Conservation (phyloP, 192 early-diverging fungal species). For the Gigaspora rosea region DNA sequence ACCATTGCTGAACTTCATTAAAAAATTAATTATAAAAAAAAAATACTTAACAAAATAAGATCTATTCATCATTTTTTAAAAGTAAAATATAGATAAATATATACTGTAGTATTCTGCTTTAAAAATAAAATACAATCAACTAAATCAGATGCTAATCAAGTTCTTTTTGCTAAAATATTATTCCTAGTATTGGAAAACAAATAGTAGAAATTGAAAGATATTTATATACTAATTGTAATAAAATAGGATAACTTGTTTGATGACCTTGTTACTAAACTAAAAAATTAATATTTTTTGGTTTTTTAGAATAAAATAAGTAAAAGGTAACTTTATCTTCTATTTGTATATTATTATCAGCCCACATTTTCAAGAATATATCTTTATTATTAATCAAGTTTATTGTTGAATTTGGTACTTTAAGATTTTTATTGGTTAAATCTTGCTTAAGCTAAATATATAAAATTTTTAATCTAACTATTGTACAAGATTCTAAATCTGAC, state of each 20-base stretch:
- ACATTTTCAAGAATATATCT: background rate
- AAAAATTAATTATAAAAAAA: too few species aligned
- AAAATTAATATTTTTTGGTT: slow-evolving; percentile 1
- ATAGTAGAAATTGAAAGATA: slow-evolving; percentile 31
- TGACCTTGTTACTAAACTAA: slow-evolving; percentile 29
- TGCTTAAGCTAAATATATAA: background rate
- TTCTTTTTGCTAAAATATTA: slow-evolving; percentile 12
- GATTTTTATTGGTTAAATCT: background rate
- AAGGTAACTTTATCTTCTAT: background rate
- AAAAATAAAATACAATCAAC: slow-evolving; percentile 25
- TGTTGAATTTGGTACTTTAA: background rate
- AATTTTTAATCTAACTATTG: too few species aligned
- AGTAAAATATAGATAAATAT: background rate
- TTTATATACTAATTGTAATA: slow-evolving; percentile 26
- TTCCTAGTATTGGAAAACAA: slow-evolving; percentile 22
- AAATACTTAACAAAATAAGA: too few species aligned
- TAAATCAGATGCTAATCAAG: slow-evolving; percentile 3
- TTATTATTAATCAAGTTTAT: background rate
- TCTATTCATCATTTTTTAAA: too few species aligned
- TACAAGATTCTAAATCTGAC: too few species aligned
- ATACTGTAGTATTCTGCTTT: background rate
- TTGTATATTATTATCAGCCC: background rate
- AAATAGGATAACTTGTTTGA: slow-evolving; percentile 2
- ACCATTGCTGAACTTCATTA: too few species aligned
- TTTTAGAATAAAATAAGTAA: background rate